Percentiles rank a stretch among this genome's conserved stretches.
Evolutionary conservation across 2,329 filamentous ascomycete species (phyloP).

Genomic region (Hymenoscyphus fraxineus): DNA sequence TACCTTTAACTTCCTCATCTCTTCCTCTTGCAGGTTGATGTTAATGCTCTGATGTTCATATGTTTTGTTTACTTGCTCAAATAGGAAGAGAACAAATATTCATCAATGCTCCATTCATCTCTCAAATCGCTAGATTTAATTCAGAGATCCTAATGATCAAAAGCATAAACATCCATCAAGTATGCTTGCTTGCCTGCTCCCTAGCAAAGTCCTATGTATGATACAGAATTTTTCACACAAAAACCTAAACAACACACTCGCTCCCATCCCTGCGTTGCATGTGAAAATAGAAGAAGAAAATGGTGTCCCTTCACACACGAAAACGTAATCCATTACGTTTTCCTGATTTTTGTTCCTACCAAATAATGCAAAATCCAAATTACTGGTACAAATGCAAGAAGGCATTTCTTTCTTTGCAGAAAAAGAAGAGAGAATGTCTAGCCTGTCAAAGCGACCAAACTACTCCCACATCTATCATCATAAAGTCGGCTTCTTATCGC

Average conservation of each 20-base stretch:
- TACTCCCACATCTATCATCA: constrained; percentile 15
- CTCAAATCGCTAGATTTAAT: background rate
- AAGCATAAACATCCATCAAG: background rate
- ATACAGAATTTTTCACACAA: background rate
- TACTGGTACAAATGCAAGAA: constrained; percentile 28
- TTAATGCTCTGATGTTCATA: too few species aligned
- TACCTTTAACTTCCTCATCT: too few species aligned
- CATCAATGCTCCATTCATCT: background rate
- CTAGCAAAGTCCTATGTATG: background rate
- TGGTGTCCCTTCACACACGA: background rate
- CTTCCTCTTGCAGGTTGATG: too few species aligned
- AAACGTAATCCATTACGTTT: background rate
- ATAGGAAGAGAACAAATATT: background rate
- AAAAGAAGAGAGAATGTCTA: constrained; percentile 16
- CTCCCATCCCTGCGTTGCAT: background rate
- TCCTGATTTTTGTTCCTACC: background rate
- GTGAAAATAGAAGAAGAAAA: constrained; percentile 3
- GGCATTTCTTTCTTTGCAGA: background rate
- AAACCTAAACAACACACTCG: background rate
- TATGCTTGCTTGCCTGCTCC: background rate
- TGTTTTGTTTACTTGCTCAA: background rate
- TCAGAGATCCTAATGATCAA: background rate
- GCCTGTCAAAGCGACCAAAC: constrained; percentile 12
- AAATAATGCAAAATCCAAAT: constrained; percentile 22
- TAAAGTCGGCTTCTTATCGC: constrained; percentile 28